A percentile compares a stretch with the other conserved stretches of the same genome.
Conservation (phyloP, 2,329 filamentous ascomycete species). For the Bipolaris victoriae region DNA sequence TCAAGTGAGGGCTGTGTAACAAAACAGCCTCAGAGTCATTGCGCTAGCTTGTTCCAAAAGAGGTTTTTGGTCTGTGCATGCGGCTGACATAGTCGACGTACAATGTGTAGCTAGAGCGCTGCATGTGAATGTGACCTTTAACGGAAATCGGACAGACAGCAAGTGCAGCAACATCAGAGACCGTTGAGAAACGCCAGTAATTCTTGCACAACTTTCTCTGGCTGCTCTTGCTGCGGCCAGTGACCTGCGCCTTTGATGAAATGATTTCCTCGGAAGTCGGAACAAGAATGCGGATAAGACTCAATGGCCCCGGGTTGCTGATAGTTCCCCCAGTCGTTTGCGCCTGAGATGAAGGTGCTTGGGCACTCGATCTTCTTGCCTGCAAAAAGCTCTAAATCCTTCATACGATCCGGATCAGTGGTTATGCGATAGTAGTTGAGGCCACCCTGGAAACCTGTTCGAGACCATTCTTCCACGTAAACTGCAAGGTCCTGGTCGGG, state of each 20-base stretch:
- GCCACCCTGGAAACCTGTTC: conserved; percentile 69
- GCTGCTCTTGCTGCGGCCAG: conserved; percentile 73
- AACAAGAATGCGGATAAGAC: conserved; percentile 59
- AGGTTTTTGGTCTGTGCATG: neutral
- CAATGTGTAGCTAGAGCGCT: neutral
- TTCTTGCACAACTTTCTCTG: conserved; percentile 59
- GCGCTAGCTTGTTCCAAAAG: neutral
- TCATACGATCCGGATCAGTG: conserved; percentile 57
- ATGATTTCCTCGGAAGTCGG: conserved; percentile 59
- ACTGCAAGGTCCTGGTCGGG: conserved; percentile 63
- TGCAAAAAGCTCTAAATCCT: conserved; percentile 64
- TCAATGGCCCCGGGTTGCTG: conserved; percentile 70
- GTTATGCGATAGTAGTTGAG: conserved; percentile 71
- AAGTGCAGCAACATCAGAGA: conserved; percentile 16
- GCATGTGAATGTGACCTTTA: neutral
- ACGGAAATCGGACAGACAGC: neutral
- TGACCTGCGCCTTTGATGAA: conserved; percentile 68
- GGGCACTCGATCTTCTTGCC: conserved; percentile 68
- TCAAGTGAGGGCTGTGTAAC: neutral
- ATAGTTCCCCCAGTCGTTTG: conserved; percentile 70
- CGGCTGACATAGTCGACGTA: neutral
- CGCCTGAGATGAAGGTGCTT: conserved; percentile 66
- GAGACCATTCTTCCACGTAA: conserved; percentile 65
- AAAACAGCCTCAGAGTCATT: conserved; percentile 2
- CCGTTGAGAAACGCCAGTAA: conserved; percentile 53